Evolutionary conservation across 208 protist species (phyloP).

Genomic region (Crithidia sp.): DNA sequence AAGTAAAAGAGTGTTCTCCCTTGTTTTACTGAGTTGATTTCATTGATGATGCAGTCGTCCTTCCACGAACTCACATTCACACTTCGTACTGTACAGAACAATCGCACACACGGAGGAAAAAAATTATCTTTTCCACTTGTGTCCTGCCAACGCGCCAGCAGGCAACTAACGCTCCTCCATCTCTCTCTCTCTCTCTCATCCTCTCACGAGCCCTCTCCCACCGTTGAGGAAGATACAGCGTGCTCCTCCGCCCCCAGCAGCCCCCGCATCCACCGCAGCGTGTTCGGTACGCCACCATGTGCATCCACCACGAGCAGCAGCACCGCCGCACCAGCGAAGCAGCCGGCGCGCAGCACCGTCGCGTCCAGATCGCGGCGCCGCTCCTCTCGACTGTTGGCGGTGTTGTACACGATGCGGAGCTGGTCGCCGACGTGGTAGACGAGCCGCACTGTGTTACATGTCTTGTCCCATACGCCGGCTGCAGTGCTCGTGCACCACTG

Average conservation of each 20-base stretch:
- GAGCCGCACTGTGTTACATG: constrained; percentile 44
- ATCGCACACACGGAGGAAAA: too few relatives aligned
- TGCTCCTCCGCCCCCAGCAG: constrained; percentile 17
- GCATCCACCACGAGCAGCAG: constrained; percentile 52
- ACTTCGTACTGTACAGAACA: too few relatives aligned
- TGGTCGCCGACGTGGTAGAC: constrained; percentile 76
- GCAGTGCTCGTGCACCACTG: constrained; percentile 35
- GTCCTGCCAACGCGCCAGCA: too few relatives aligned
- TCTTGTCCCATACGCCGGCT: constrained; percentile 38
- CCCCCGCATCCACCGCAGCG: constrained; percentile 29
- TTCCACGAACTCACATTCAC: too few relatives aligned
- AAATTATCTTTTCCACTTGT: too few relatives aligned
- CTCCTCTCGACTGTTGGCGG: constrained; percentile 61
- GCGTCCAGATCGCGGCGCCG: constrained; percentile 46
- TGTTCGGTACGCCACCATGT: constrained; percentile 47
- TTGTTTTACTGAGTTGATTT: too few relatives aligned
- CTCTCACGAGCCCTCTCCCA: neutral
- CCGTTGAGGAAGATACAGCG: neutral
- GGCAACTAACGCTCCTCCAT: too few relatives aligned
- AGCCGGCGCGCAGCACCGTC: constrained; percentile 44
- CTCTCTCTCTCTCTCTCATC: too few relatives aligned
- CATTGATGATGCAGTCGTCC: too few relatives aligned
- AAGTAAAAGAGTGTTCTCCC: too few relatives aligned
- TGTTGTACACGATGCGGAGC: constrained; percentile 76
- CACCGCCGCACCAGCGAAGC: constrained; percentile 44